Evolutionary conservation across 2,329 filamentous ascomycete species (phyloP), one percentile per base, ranked within the genome.

Genomic region (Beauveria scarabaeidicola): DNA sequence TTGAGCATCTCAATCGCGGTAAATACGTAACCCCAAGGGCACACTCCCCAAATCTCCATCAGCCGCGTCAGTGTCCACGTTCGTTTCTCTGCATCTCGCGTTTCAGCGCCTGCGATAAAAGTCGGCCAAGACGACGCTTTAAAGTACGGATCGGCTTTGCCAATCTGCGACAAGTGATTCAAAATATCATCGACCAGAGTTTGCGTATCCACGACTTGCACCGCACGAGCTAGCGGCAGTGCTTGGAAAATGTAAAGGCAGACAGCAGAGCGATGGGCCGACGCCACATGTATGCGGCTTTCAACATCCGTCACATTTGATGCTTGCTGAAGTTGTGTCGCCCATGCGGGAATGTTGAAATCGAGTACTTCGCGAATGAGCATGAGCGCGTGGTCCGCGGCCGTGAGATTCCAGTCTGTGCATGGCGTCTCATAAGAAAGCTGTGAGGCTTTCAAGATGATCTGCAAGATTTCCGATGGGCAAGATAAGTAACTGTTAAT

Each of bases 111-210:
- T 2, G 79, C 80, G 32, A 85, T 76, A 63, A 84, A 84, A 0
- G 81, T 74, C 1, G 82, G 81, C 81, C 81, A 85, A n/a, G 78
- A 78, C 3, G 81, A 82, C 8, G 79, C 82, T 66, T 83, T 84
- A 72, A 82, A 84, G 46, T 83, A 74, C 7, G 77, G 75, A 64
- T 82, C 79, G 3, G 73, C 68, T 21, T 76, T 74, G 29, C 72
- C 73, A 40, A 85, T 75, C 57, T 74, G 70, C 6, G 75, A 77
- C 25, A 84, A 72, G 61, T 83, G 77, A n/a, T 70, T 64, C 2
- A 83, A 70, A 41, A 82, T 79, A 38, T 81, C 79, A 25, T 73
- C 66, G 4, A 80, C 77, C 2, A 84, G 73, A 9, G 77, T 65
- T 50, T 75, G 67, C 23, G 74, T 74, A 48, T 77, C 75, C 29